Evolutionary conservation across 73 alveolate genomes (phyloP).

Genomic region (Paraurostyla sp.): DNA sequence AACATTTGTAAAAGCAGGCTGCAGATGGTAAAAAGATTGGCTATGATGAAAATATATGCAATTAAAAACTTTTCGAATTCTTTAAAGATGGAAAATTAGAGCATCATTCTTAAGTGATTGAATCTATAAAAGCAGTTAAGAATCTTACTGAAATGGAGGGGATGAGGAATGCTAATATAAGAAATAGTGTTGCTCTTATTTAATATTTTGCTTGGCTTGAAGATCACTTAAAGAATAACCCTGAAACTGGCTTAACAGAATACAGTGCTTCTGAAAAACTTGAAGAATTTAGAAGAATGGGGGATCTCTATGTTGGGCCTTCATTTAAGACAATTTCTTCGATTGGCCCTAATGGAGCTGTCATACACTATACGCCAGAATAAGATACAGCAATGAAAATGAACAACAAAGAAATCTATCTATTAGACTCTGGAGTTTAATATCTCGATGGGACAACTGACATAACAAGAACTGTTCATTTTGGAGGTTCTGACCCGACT

Average conservation of each 20-base stretch:
- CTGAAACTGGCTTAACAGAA: slow-evolving; percentile 77
- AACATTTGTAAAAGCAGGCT: slow-evolving; percentile 62
- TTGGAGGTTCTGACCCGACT: slow-evolving; percentile 84
- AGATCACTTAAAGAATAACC: slow-evolving; percentile 71
- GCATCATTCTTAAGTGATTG: slow-evolving; percentile 65
- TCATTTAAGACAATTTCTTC: slow-evolving; percentile 97
- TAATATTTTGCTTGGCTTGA: slow-evolving; percentile 96
- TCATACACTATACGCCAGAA: slow-evolving; percentile 97
- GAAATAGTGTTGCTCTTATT: slow-evolving; percentile 95
- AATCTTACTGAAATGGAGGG: slow-evolving; percentile 93
- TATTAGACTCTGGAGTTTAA: slow-evolving; percentile 99
- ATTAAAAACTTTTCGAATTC: slow-evolving; percentile 50
- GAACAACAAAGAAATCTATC: slow-evolving; percentile 80
- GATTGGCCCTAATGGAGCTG: slow-evolving; percentile 98
- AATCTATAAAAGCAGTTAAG: slow-evolving; percentile 86
- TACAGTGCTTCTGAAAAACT: slow-evolving; percentile 73
- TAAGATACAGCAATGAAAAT: slow-evolving; percentile 76
- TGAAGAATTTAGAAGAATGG: slow-evolving; percentile 80
- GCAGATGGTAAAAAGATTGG: slow-evolving; percentile 60
- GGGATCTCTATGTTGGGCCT: slow-evolving; percentile 88
- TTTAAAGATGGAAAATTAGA: background rate
- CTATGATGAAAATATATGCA: slow-evolving; percentile 69
- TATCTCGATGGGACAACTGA: slow-evolving; percentile 99
- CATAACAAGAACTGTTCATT: slow-evolving; percentile 98
- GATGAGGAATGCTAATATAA: slow-evolving; percentile 85